Base-by-base conservation (phyloP, 352 stramenopile species). In the Globisporangium solare region DNA sequence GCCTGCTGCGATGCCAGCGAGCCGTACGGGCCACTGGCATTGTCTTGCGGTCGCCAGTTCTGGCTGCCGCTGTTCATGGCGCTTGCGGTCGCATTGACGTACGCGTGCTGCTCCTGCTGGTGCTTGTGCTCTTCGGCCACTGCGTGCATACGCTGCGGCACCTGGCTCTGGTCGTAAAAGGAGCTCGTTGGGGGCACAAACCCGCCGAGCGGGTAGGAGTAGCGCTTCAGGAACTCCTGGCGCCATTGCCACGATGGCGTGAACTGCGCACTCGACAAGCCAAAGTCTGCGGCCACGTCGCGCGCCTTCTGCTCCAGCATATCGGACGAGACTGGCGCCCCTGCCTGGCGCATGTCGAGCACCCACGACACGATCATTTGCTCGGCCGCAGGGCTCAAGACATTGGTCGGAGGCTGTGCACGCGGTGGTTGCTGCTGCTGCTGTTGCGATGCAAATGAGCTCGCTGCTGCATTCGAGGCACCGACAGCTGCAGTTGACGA, bases 211-310 rank as follows among this genome's bases (percentile, higher is more conserved):
- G 56, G 41, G 31, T 62, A 62, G 18, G 48, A 42, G 56, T 52
- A 62, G 48, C 56, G 56, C 48, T 62, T 62, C n/a, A 62, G 20
- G 31, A 62, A 62, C 22, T 56, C 56, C 24, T 57, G 47, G 20
- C 56, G 56, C 56, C 56, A 62, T 41, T 62, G 41, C 56, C 56
- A 62, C 24, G 56, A 56, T 14, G 56, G 48, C 18, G 41, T 40
- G 48, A 62, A 62, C 48, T 24, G 27, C 39, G 39, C 39, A 6
- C 39, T 43, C 39, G 39, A 43, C 27, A 62, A 45, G 5, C 49
- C 49, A 56, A 56, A 51, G 22, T 56, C 56, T 13, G 56, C 48
- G 3, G 56, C 48, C 14, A 62, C 39, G 21, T 51, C 56, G 14
- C 18, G 56, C 4, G 56, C 56, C 24, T 62, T 62, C 12, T 56